A percentile compares a stretch with the other conserved stretches of the same genome.
Conservation (phyloP, 2,329 filamentous ascomycete species). For the Scytalidium sp. region DNA sequence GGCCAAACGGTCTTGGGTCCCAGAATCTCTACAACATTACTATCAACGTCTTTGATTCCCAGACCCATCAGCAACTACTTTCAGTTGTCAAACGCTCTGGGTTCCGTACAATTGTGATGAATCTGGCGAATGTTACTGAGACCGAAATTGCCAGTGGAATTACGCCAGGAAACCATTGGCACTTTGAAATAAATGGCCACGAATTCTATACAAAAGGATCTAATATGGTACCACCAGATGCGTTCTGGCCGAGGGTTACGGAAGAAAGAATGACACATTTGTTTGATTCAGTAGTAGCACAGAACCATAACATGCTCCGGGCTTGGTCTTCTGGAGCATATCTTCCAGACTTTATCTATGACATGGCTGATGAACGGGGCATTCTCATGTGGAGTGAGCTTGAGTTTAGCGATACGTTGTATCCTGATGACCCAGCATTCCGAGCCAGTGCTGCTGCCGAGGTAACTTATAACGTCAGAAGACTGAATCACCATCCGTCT, state of each 20-base stretch:
- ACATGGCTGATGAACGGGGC: conserved; percentile 58
- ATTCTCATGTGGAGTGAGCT: conserved; percentile 63
- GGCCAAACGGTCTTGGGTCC: conserved; percentile 53
- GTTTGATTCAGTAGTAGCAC: conserved; percentile 51
- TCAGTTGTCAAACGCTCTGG: conserved; percentile 52
- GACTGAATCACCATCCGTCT: conserved; percentile 58
- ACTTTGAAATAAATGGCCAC: conserved; percentile 64
- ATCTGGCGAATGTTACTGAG: conserved; percentile 50
- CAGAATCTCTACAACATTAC: conserved; percentile 57
- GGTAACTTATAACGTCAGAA: conserved; percentile 57
- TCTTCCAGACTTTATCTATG: conserved; percentile 59
- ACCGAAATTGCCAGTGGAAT: conserved; percentile 51
- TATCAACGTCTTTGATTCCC: conserved; percentile 38
- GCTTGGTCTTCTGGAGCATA: conserved; percentile 62
- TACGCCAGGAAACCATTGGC: conserved; percentile 56
- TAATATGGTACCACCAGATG: conserved; percentile 61
- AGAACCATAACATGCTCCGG: conserved; percentile 63
- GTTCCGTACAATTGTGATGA: conserved; percentile 60
- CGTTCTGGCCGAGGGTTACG: conserved; percentile 61
- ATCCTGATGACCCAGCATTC: conserved; percentile 51
- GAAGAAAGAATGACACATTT: conserved; percentile 46
- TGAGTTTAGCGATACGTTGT: conserved; percentile 58
- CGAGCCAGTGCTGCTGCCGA: conserved; percentile 54
- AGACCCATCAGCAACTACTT: conserved; percentile 32
- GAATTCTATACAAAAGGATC: conserved; percentile 63